These are phyloP conservation scores for Cicer pinnatifidum DNA, from an alignment of 306 rosid species.

Conservation along the genomic window DNA sequence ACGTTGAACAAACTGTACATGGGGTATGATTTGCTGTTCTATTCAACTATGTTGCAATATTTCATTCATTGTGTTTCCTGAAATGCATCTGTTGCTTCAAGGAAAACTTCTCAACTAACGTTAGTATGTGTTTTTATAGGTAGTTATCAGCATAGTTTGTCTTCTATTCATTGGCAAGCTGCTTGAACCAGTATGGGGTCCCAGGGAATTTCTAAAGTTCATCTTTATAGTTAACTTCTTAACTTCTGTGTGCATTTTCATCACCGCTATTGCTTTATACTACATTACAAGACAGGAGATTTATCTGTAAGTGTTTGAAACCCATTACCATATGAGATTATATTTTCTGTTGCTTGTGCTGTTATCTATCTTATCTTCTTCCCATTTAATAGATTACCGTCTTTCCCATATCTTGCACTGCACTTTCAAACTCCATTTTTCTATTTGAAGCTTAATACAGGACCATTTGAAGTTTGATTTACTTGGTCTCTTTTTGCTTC, in stretches of 20 bases:
- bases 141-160: slow-evolving; percentile 64
- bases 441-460: slow-evolving; percentile 10
- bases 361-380: slow-evolving; percentile 21
- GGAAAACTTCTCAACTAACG: not conserved
- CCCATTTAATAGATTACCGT: slow-evolving; percentile 20
- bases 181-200: slow-evolving; percentile 95
- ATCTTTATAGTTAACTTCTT: slow-evolving; percentile 80
- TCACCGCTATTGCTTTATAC: slow-evolving; percentile 87
- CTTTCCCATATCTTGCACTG: slow-evolving; percentile 6
- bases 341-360: slow-evolving; percentile 31
- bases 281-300: slow-evolving; percentile 69
- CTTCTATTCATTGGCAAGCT: slow-evolving; percentile 87
- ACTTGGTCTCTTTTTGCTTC: slow-evolving; percentile 20
- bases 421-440: slow-evolving; percentile 19
- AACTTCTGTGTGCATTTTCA: slow-evolving; percentile 74
- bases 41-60: not conserved
- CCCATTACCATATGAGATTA: slow-evolving; percentile 31
- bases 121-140: slow-evolving; percentile 55
- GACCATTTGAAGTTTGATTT: slow-evolving; percentile 19
- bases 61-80: slow-evolving; percentile 20
- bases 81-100: not conserved
- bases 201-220: slow-evolving; percentile 91
- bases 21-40: slow-evolving; percentile 64
- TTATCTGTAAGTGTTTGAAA: slow-evolving; percentile 75
- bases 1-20: slow-evolving; percentile 71